Conservation (phyloP, 129 eudicot genomes). For the Mikania micrantha region DNA sequence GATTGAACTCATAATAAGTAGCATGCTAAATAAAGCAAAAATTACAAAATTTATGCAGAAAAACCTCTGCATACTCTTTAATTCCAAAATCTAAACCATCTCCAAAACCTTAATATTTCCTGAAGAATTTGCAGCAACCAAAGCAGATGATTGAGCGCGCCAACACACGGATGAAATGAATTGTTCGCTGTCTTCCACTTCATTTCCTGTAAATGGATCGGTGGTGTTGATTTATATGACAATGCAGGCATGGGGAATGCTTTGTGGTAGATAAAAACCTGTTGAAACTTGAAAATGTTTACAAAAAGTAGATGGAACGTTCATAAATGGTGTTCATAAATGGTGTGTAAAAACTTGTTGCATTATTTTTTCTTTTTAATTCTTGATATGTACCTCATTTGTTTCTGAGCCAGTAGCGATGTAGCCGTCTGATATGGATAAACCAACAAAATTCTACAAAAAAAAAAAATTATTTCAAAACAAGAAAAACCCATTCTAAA, state of each 20-base stretch:
- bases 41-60: too few relatives aligned
- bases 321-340: too few relatives aligned
- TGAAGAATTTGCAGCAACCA: constrained; percentile 89
- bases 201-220: constrained; percentile 70
- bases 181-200: constrained; percentile 61
- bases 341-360: too few relatives aligned
- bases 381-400: constrained; percentile 48
- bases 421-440: constrained; percentile 86
- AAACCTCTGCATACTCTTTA: background rate
- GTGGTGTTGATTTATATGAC: constrained; percentile 61
- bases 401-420: constrained; percentile 98
- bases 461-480: background rate
- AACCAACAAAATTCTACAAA: constrained; percentile 86
- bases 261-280: background rate
- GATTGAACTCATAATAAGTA: background rate
- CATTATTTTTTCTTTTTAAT: too few relatives aligned
- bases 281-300: too few relatives aligned
- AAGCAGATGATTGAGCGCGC: constrained; percentile 77
- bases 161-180: constrained; percentile 93
- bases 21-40: too few relatives aligned
- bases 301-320: too few relatives aligned
- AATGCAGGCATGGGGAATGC: constrained; percentile 36
- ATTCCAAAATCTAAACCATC: constrained; percentile 53
- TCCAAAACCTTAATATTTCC: constrained; percentile 87
- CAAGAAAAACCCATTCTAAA: background rate